These are phyloP conservation scores for Artemisia argyi DNA, from an alignment of 129 eudicot species.

Conservation along the genomic window DNA sequence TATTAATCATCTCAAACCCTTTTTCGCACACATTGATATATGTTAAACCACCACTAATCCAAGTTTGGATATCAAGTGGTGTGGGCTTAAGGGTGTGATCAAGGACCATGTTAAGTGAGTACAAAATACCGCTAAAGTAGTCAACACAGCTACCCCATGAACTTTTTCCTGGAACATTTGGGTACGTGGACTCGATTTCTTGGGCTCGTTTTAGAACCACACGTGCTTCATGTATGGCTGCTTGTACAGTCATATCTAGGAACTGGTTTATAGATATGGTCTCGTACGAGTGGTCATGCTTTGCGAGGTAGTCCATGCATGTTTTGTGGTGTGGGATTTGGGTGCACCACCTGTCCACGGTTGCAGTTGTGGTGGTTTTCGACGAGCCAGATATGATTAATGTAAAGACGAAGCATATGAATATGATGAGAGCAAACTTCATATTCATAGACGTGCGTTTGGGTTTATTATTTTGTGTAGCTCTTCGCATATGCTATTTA, in stretches of 20 bases:
- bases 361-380: slow-evolving; percentile 17
- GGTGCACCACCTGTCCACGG: slow-evolving; percentile 35
- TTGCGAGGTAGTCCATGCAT: slow-evolving; percentile 12
- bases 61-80: slow-evolving; percentile 31
- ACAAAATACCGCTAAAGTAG: slow-evolving; percentile 24
- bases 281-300: not conserved
- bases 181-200: slow-evolving; percentile 25
- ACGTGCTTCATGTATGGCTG: slow-evolving; percentile 26
- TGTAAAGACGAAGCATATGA: not conserved
- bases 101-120: slow-evolving; percentile 29
- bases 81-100: slow-evolving; percentile 17
- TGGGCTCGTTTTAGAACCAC: slow-evolving; percentile 20
- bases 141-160: slow-evolving; percentile 33
- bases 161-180: slow-evolving; percentile 28
- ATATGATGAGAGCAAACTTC: slow-evolving; percentile 10
- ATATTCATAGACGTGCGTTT: not conserved
- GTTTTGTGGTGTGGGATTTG: slow-evolving; percentile 32
- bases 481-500: not conserved
- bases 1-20: slow-evolving; percentile 28
- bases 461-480: not conserved
- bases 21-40: slow-evolving; percentile 27
- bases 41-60: slow-evolving; percentile 30
- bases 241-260: slow-evolving; percentile 10
- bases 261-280: slow-evolving; percentile 17
- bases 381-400: slow-evolving; percentile 27